Base-by-base conservation (phyloP, 768 basidiomycete species). In the Termitomyces sp. region DNA sequence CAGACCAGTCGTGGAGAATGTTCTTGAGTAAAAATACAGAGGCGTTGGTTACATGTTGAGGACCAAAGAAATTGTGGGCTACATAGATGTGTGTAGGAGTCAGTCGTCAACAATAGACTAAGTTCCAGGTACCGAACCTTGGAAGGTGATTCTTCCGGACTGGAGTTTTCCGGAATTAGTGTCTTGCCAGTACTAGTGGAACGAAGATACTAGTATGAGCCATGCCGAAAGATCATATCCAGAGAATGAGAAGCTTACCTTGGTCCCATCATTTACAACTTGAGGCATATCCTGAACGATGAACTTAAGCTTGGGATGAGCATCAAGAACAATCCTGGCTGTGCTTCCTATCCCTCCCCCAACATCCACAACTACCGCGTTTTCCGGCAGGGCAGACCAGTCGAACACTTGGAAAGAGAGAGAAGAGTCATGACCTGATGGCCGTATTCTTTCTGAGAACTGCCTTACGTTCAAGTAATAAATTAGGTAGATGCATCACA, bases 1-100 rank as follows among this genome's bases (percentile, higher is more conserved):
- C 81, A 0, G 84, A 76, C 84, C 85, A 87, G 61, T 87, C 83
- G 58, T 86, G 85, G 43, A 83, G 70, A 45, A 86, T 76, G 11
- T 78, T 76, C 43, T 83, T 77, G 19, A 87, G 63, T 9, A 86
- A 61, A 64, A 80, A 87, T 17, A 85, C 76, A 24, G 65, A 55
- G 0, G 79, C 77, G 66, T 77, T 60, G 54, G 59, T 62, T 22
- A 61, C 49, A 22, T 65, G 66, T 59, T 86, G 82, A 4, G 80
- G 78, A 3, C 68, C 55, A 34, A 70, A 70, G 58, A 70, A 70
- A 53, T 71, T 64, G 32, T 71, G 70, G 9, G 58, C 68, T 71
- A 10, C 9, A 32, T 10, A 37, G 10, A 15, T 24, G 21, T 32
- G 8, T 12, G 28, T 44, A 17, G 38, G 26, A 12, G 42, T 17